Conservation (phyloP, 345 rosid species). For the Ceriops tagal region DNA sequence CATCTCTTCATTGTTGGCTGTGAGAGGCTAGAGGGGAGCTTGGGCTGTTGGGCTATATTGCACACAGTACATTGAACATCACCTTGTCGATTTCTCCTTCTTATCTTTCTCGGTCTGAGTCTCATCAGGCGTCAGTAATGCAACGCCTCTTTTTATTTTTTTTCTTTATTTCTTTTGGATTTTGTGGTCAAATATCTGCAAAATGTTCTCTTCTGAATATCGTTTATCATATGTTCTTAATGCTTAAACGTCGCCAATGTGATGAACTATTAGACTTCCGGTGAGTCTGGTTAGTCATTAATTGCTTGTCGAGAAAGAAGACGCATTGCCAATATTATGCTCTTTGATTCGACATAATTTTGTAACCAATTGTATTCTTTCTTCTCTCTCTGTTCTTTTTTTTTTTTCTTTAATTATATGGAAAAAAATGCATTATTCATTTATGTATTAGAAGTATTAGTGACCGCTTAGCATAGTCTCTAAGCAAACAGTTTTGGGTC, state of each 20-base stretch:
- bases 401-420: neutral
- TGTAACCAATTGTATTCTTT: neutral
- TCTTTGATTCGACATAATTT: slow-evolving; percentile 7
- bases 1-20: slow-evolving; percentile 69
- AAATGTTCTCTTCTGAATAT: neutral
- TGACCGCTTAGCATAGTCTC: too few relatives aligned
- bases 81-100: slow-evolving; percentile 9
- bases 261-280: too few relatives aligned
- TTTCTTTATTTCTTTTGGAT: neutral
- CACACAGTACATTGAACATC: slow-evolving; percentile 14
- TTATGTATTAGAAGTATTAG: neutral
- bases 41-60: neutral
- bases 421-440: neutral
- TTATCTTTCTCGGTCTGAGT: neutral
- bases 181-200: slow-evolving; percentile 6
- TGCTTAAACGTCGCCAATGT: neutral
- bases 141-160: neutral
- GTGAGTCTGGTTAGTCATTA: too few relatives aligned
- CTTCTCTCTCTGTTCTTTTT: neutral
- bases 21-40: slow-evolving; percentile 27
- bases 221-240: neutral
- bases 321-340: neutral
- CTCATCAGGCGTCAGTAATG: neutral
- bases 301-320: neutral
- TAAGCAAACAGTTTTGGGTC: too few relatives aligned